These are phyloP conservation scores for Colletotrichum sp. DNA, from an alignment of 2,329 filamentous ascomycete species.

Conservation along the genomic window DNA sequence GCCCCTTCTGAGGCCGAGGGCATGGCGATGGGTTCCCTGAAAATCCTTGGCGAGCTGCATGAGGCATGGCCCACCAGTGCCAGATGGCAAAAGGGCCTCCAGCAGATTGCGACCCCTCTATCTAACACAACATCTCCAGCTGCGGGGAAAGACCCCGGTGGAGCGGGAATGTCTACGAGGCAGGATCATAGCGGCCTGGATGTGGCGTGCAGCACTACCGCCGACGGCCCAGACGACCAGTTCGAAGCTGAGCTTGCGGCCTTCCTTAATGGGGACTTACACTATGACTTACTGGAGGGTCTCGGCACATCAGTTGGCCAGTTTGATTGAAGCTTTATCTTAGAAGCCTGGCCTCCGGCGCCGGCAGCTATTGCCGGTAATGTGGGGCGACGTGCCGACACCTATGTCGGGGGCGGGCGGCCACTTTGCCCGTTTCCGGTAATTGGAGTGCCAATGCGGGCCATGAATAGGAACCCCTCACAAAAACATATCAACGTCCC, in stretches of 20 bases:
- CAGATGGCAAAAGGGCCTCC: not conserved
- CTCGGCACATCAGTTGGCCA: not conserved
- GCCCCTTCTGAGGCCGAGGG: not conserved
- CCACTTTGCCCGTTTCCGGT: not conserved
- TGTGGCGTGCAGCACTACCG: not conserved
- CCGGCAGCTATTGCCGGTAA: not conserved
- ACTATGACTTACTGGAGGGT: not conserved
- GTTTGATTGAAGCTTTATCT: not conserved
- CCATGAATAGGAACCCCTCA: not conserved
- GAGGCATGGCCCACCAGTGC: not conserved
- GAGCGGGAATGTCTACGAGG: accelerated
- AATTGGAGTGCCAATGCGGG: not conserved
- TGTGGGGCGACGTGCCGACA: not conserved
- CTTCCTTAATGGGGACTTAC: not conserved
- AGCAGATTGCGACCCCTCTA: not conserved
- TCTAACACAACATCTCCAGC: not conserved
- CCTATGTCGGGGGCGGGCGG: not conserved
- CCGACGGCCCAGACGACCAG: not conserved
- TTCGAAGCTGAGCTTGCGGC: not conserved
- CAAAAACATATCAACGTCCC: not conserved
- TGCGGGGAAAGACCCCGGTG: accelerated
- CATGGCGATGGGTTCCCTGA: not conserved
- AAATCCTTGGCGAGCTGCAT: not conserved
- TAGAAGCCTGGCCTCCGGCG: not conserved
- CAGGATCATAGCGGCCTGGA: not conserved